Percentiles rank a stretch among this genome's conserved stretches.
These are phyloP conservation scores for Fusarium sororula DNA, from an alignment of 2,329 filamentous ascomycete species.

Conservation along the genomic window DNA sequence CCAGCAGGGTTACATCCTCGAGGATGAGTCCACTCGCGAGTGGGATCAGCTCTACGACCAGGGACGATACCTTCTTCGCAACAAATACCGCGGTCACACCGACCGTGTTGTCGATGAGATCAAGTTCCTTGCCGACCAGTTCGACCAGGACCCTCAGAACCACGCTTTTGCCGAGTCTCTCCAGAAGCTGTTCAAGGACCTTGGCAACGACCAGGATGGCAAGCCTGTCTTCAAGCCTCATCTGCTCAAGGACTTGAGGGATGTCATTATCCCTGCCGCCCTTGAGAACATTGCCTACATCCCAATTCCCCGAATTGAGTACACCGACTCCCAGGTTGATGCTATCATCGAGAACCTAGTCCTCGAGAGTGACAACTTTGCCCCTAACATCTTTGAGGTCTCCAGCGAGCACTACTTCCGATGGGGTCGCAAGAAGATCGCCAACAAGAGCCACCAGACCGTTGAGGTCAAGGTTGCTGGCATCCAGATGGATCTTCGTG, in stretches of 20 bases:
- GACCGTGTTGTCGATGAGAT: conserved; percentile 88
- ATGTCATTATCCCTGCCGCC: conserved; percentile 83
- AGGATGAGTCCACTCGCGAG: conserved; percentile 79
- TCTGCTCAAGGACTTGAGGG: conserved; percentile 85
- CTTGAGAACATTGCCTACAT: conserved; percentile 91
- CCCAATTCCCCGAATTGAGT: conserved; percentile 93
- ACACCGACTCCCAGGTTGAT: conserved; percentile 84
- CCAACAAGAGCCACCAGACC: conserved; percentile 83
- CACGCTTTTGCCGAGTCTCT: conserved; percentile 78
- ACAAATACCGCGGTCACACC: conserved; percentile 87
- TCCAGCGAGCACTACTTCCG: conserved; percentile 93
- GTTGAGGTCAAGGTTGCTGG: conserved; percentile 85
- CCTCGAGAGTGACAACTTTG: conserved; percentile 95
- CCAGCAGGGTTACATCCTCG: conserved; percentile 90
- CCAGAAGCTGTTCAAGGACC: conserved; percentile 84
- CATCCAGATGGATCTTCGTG: conserved; percentile 89
- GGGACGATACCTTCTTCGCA: conserved; percentile 85
- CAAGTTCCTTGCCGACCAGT: conserved; percentile 89
- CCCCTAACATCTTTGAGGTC: conserved; percentile 90
- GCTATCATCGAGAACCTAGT: conserved; percentile 93
- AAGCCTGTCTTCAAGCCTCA: conserved; percentile 93
- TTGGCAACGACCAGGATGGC: conserved; percentile 87
- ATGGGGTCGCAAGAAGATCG: conserved; percentile 89
- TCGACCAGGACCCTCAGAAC: conserved; percentile 89
- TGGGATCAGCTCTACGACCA: conserved; percentile 88